Evolutionary conservation across 768 basidiomycete genomes (phyloP).

Genomic region (Suillus variegatus): DNA sequence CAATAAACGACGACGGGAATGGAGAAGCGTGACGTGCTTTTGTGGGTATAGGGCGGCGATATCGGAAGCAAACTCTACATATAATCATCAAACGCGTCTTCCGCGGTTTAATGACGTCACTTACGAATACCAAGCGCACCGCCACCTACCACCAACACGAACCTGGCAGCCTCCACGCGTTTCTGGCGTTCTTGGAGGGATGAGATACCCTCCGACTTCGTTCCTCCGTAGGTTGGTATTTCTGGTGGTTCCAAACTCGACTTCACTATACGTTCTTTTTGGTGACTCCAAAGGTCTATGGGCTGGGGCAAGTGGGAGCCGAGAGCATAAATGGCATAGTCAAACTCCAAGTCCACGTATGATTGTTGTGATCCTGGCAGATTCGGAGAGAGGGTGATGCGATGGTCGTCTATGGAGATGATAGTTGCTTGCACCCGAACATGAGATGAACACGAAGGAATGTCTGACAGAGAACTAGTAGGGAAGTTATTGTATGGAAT

Average conservation of each 20-base stretch:
- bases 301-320: conserved; percentile 58
- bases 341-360: conserved; percentile 41
- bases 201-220: conserved; percentile 47
- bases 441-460: conserved; percentile 20
- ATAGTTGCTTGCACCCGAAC: conserved; percentile 48
- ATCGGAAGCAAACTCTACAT: conserved; percentile 63
- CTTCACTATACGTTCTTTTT: not conserved
- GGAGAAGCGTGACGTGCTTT: conserved; percentile 60
- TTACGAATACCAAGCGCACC: conserved; percentile 74
- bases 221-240: conserved; percentile 36
- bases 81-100: not conserved
- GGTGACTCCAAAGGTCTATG: conserved; percentile 52
- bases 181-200: conserved; percentile 55
- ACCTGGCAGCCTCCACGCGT: conserved; percentile 45
- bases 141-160: conserved; percentile 67
- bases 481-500: conserved; percentile 55
- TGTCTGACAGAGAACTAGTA: conserved; percentile 16
- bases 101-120: conserved; percentile 16
- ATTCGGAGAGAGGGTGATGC: conserved; percentile 29
- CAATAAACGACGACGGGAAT: conserved; percentile 56
- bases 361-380: conserved; percentile 12
- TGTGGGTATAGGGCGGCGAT: conserved; percentile 53
- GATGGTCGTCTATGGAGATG: conserved; percentile 37
- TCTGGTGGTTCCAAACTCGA: not conserved
- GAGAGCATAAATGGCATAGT: conserved; percentile 61